Percentiles rank a stretch among this genome's conserved stretches.
Evolutionary conservation across 192 early-diverging fungal genomes (phyloP).

Genomic region (Kappamyces sp.): DNA sequence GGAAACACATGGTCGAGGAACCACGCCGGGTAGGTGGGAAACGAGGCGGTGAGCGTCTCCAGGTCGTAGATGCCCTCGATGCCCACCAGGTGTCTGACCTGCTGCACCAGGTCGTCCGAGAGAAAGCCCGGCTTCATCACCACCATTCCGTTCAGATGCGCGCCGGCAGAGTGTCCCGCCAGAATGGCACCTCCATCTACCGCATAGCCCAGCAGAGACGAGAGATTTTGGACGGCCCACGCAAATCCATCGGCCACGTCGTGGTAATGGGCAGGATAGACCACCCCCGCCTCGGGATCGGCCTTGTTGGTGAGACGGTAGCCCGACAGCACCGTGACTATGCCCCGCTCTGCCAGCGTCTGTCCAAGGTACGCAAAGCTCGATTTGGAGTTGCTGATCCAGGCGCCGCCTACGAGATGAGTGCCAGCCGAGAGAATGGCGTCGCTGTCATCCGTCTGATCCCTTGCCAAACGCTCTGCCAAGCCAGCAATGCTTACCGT

Average conservation of each 20-base stretch:
- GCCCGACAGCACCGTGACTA: not conserved
- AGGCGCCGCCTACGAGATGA: not conserved
- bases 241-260: not conserved
- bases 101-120: not conserved
- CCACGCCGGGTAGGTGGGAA: not conserved
- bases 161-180: constrained; percentile 4
- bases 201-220: not conserved
- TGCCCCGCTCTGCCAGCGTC: not conserved
- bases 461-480: too few species aligned
- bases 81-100: not conserved
- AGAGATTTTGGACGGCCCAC: not conserved
- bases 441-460: too few species aligned
- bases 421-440: too few species aligned
- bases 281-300: not conserved
- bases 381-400: not conserved
- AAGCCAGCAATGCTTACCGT: too few species aligned
- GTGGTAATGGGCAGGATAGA: constrained; percentile 1
- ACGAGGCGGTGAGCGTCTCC: not conserved
- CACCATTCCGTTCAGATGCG: not conserved
- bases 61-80: constrained; percentile 3
- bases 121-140: not conserved
- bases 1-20: constrained; percentile 8
- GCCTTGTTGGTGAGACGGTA: constrained; percentile 1
- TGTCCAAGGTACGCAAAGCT: not conserved
- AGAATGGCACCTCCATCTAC: not conserved